Percentiles rank a stretch among this genome's conserved stretches.
phyloP scores from a whole-genome alignment of 306 rosid species.

The Glycyrrhiza uralensis region DNA sequence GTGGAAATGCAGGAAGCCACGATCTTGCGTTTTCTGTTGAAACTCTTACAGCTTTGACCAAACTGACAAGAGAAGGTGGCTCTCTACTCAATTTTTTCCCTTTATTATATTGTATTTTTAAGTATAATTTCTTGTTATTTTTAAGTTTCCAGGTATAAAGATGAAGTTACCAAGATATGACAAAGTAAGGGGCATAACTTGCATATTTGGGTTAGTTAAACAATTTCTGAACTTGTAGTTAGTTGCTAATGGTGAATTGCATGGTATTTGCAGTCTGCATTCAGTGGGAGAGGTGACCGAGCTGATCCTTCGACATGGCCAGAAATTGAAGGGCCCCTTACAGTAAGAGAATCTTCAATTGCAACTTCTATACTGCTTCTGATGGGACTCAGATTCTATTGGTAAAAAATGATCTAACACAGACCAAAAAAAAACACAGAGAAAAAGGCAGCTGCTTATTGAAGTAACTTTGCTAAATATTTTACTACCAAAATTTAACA shows the following conservation, averaged over 20 bases:
- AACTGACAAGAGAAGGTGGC: constrained; percentile 75
- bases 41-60: constrained; percentile 56
- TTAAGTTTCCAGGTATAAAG: constrained; percentile 66
- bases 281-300: constrained; percentile 83
- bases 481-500: neutral
- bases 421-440: neutral
- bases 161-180: constrained; percentile 87
- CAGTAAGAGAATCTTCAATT: constrained; percentile 43
- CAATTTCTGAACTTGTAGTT: constrained; percentile 10
- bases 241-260: constrained; percentile 25
- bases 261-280: constrained; percentile 67
- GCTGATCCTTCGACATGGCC: constrained; percentile 85
- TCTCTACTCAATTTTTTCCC: constrained; percentile 13
- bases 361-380: constrained; percentile 16
- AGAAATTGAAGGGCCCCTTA: constrained; percentile 80
- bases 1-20: constrained; percentile 97
- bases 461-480: neutral
- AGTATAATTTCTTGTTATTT: constrained; percentile 22
- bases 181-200: constrained; percentile 57
- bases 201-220: neutral
- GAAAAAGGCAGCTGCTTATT: neutral
- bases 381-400: neutral
- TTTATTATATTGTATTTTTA: constrained; percentile 9
- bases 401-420: neutral
- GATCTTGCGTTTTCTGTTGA: constrained; percentile 77